Conservation (phyloP, 495 filamentous ascomycete genomes). For the Gamarada debralockiae region DNA sequence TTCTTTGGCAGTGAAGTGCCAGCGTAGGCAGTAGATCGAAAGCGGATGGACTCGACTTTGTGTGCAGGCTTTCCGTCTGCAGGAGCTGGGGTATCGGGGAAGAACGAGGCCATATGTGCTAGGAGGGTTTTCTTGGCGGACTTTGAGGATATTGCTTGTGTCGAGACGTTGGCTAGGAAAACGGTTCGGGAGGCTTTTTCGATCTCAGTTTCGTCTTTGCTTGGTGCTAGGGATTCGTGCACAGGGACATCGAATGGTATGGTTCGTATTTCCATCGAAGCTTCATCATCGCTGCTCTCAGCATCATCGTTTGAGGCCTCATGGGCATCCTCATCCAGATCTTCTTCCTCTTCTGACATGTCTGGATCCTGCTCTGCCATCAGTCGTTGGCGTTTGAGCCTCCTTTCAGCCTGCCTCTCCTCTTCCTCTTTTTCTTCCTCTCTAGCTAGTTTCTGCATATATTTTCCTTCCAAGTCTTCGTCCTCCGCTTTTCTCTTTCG, state of each 20-base stretch:
- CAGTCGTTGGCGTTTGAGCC: constrained; percentile 32
- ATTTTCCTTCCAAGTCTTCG: constrained; percentile 76
- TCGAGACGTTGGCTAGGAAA: constrained; percentile 90
- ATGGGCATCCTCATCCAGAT: constrained; percentile 23
- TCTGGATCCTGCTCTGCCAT: constrained; percentile 26
- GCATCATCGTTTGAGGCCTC: constrained; percentile 16
- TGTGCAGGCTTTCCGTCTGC: constrained; percentile 38
- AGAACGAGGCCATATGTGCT: constrained; percentile 53
- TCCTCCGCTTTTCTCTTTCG: constrained; percentile 68
- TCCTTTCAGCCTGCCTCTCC: constrained; percentile 41
- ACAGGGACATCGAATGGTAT: constrained; percentile 27
- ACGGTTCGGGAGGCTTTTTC: constrained; percentile 89
- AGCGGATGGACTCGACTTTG: constrained; percentile 84
- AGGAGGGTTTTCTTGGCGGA: constrained; percentile 71
- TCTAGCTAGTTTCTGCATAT: constrained; percentile 68
- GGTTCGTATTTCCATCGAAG: background rate
- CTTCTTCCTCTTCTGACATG: constrained; percentile 27
- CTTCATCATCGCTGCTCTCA: constrained; percentile 1
- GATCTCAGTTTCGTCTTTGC: constrained; percentile 34
- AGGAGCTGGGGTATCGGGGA: constrained; percentile 39
- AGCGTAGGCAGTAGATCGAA: constrained; percentile 84
- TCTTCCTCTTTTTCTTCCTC: constrained; percentile 41
- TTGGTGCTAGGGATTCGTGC: constrained; percentile 45
- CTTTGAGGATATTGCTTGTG: constrained; percentile 74
- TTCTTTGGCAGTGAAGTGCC: constrained; percentile 78